Conservation (phyloP, 2,329 filamentous ascomycete species). For the Aspergillus sp. region DNA sequence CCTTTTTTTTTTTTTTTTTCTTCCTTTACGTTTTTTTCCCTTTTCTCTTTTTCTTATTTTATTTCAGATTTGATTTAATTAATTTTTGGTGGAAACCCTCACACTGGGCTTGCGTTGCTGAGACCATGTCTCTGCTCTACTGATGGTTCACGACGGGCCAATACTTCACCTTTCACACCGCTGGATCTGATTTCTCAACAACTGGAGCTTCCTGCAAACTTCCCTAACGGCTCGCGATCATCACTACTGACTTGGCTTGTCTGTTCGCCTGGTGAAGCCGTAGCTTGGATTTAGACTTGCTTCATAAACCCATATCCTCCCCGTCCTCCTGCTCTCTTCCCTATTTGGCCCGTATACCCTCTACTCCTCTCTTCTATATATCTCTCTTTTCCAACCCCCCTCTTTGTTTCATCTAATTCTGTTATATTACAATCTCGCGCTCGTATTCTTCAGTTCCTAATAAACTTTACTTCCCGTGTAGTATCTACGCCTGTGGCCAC, state of each 20-base stretch:
- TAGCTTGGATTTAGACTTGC: neutral
- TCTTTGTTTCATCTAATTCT: constrained; percentile 2
- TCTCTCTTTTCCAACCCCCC: neutral
- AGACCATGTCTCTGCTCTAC: neutral
- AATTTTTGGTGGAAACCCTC: neutral
- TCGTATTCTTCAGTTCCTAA: constrained; percentile 1
- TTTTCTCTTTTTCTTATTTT: constrained; percentile 12
- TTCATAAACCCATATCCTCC: constrained; percentile 9
- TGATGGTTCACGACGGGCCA: constrained; percentile 4
- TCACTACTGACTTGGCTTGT: constrained; percentile 1
- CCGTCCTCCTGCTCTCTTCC: neutral
- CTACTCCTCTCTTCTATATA: neutral
- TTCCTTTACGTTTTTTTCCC: constrained; percentile 11
- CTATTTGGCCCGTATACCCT: constrained; percentile 1
- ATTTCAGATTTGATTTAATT: constrained; percentile 9
- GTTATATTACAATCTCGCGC: constrained; percentile 1
- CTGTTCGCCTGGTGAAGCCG: neutral
- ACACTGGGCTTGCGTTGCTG: neutral
- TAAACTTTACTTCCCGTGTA: constrained; percentile 7
- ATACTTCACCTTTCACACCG: constrained; percentile 9
- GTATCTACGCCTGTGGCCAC: neutral
- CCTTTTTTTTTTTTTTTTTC: constrained; percentile 11
- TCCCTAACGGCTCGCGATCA: constrained; percentile 5
- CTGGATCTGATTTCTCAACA: constrained; percentile 5
- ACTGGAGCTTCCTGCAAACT: neutral